A percentile compares a stretch with the other conserved stretches of the same genome.
These are phyloP conservation scores for Termitomyces eurrhizus DNA, from an alignment of 768 basidiomycete species.

Conservation along the genomic window DNA sequence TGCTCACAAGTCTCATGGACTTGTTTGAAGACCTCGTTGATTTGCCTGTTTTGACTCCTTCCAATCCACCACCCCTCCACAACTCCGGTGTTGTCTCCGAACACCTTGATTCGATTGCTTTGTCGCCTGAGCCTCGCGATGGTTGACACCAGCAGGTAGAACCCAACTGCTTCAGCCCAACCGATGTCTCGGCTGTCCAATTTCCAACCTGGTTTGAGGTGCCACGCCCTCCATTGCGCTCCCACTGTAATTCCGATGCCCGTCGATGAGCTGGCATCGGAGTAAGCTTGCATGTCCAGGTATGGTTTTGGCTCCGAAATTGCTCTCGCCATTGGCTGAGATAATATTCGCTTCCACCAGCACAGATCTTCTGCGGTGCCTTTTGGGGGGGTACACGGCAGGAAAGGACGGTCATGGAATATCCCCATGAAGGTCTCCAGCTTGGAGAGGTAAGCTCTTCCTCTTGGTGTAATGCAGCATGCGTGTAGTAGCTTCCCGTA, in stretches of 20 bases:
- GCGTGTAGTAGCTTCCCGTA: too few species aligned
- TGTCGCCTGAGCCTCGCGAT: slow-evolving; percentile 7
- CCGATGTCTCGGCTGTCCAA: slow-evolving; percentile 31
- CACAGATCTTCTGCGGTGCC: too few species aligned
- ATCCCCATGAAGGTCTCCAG: slow-evolving; percentile 33
- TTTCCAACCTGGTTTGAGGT: slow-evolving; percentile 25
- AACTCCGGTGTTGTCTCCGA: slow-evolving; percentile 37
- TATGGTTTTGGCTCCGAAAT: slow-evolving; percentile 26
- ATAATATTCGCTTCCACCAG: too few species aligned
- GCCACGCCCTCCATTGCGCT: slow-evolving; percentile 20
- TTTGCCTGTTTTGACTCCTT: too few species aligned
- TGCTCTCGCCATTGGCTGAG: slow-evolving; percentile 4
- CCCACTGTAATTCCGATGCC: slow-evolving; percentile 7
- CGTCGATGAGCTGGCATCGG: slow-evolving; percentile 34
- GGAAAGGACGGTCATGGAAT: too few species aligned
- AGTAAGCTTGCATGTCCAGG: slow-evolving; percentile 30
- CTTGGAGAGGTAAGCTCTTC: not conserved
- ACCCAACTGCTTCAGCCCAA: too few species aligned
- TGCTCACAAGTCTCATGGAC: slow-evolving; percentile 4
- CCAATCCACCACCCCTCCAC: slow-evolving; percentile 31
- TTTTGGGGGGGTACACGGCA: too few species aligned
- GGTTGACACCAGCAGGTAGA: slow-evolving; percentile 1
- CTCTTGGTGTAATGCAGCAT: too few species aligned
- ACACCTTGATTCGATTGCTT: slow-evolving; percentile 18
- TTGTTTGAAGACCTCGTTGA: too few species aligned